phyloP scores from a whole-genome alignment of 177 flowering plant genomes.

The Tripterygium wilfordii region DNA sequence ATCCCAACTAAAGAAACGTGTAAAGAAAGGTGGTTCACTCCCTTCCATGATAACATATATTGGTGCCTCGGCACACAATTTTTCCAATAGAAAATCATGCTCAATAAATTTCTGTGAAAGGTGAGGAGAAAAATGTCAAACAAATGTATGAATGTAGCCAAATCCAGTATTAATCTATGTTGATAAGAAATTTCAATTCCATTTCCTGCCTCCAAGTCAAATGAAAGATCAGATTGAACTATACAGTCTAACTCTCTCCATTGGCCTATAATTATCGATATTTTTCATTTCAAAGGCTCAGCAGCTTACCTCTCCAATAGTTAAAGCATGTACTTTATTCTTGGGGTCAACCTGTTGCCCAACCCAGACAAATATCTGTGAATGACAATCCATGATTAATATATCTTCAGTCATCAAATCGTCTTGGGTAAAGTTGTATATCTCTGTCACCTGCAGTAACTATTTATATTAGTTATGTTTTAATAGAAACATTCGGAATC shows the following conservation, averaged over 20 bases:
- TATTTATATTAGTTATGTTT: neutral
- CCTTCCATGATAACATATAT: slow-evolving; percentile 78
- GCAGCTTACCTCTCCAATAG: slow-evolving; percentile 71
- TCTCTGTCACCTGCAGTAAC: slow-evolving; percentile 70
- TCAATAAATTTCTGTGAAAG: slow-evolving; percentile 78
- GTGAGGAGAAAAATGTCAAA: neutral
- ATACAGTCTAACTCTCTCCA: too few species aligned
- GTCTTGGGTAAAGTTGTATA: slow-evolving; percentile 86
- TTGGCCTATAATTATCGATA: too few species aligned
- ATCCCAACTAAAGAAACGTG: slow-evolving; percentile 96
- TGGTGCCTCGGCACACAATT: slow-evolving; percentile 65
- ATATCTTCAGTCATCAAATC: slow-evolving; percentile 99
- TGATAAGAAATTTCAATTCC: too few species aligned
- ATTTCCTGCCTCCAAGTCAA: too few species aligned
- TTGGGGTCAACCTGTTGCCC: slow-evolving; percentile 80
- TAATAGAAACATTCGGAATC: neutral
- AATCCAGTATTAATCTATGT: too few species aligned
- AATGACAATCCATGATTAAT: slow-evolving; percentile 80
- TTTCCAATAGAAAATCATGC: slow-evolving; percentile 76
- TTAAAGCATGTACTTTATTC: slow-evolving; percentile 55
- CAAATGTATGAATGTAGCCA: too few species aligned
- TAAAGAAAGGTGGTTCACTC: slow-evolving; percentile 88
- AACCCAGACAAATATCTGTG: slow-evolving; percentile 90
- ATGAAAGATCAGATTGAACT: too few species aligned
- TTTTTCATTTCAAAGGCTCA: too few species aligned